These are phyloP conservation scores for Bolboschoenus planiculmis DNA, from an alignment of 176 grass and related monocot genomes.

Conservation along the genomic window DNA sequence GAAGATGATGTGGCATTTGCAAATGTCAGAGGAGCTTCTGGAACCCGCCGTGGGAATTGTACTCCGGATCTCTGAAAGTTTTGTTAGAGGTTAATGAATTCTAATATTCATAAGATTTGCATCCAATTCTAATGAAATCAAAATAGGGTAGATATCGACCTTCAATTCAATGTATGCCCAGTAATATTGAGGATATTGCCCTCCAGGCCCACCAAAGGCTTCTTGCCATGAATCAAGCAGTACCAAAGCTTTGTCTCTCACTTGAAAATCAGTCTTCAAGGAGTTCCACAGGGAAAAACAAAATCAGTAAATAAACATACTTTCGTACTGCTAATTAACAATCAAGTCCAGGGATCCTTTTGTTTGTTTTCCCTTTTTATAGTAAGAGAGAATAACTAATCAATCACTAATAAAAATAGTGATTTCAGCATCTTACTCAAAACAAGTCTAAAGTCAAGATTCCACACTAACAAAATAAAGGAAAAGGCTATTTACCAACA, in stretches of 20 bases:
- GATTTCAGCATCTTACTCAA: neutral
- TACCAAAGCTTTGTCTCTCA: conserved; percentile 68
- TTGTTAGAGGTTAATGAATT: conserved; percentile 15
- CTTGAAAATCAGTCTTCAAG: conserved; percentile 76
- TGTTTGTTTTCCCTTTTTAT: neutral
- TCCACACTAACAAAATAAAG: neutral
- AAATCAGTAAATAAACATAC: neutral
- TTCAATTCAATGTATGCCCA: conserved; percentile 92
- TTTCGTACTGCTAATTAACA: neutral
- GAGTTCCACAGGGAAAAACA: neutral
- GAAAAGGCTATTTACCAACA: neutral
- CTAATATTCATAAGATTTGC: neutral
- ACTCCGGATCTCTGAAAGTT: conserved; percentile 63
- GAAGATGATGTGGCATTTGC: conserved; percentile 38
- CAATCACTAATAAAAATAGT: neutral
- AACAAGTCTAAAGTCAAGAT: neutral
- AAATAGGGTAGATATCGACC: conserved; percentile 30
- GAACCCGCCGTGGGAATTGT: conserved; percentile 54
- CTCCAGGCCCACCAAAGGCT: conserved; percentile 91
- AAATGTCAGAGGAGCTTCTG: conserved; percentile 72
- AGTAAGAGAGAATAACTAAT: neutral
- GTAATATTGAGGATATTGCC: conserved; percentile 77
- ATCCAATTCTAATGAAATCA: neutral
- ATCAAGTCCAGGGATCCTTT: neutral
- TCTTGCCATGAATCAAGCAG: conserved; percentile 99